Evolutionary conservation across 2,329 filamentous ascomycete genomes (phyloP).

Genomic region (Talaromyces atroroseus): DNA sequence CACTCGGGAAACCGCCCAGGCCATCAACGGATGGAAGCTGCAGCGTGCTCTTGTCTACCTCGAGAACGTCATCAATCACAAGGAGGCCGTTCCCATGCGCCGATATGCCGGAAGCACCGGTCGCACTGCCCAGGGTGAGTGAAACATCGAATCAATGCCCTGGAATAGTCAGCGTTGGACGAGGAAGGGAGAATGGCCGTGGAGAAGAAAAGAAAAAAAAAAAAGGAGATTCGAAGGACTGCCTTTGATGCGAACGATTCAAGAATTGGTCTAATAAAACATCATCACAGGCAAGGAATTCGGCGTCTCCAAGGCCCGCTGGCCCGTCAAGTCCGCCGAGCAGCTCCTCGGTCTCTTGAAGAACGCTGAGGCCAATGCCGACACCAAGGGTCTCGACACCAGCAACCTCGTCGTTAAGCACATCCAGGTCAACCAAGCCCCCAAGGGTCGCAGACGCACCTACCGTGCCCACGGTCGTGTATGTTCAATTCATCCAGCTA

Average conservation of each 20-base stretch:
- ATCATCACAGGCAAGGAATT: slow-evolving; percentile 80
- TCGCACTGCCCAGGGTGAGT: slow-evolving; percentile 95
- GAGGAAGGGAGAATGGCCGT: neutral
- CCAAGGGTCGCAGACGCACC: slow-evolving; percentile 97
- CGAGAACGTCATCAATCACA: slow-evolving; percentile 95
- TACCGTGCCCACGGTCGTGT: slow-evolving; percentile 99
- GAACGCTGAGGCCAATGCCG: slow-evolving; percentile 95
- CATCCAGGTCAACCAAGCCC: slow-evolving; percentile 99
- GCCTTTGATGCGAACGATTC: too few relatives aligned
- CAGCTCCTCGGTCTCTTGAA: slow-evolving; percentile 95
- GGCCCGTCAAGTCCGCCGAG: slow-evolving; percentile 98
- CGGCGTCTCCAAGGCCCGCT: slow-evolving; percentile 95
- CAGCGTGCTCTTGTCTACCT: slow-evolving; percentile 93
- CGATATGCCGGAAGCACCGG: slow-evolving; percentile 94
- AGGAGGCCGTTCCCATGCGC: slow-evolving; percentile 97
- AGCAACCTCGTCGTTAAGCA: slow-evolving; percentile 98
- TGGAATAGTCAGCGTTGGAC: too few relatives aligned
- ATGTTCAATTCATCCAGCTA: slow-evolving; percentile 47
- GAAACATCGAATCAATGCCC: too few relatives aligned
- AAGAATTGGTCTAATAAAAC: neutral
- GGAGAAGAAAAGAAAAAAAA: neutral
- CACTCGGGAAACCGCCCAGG: slow-evolving; percentile 98
- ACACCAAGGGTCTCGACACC: slow-evolving; percentile 95
- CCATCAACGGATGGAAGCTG: slow-evolving; percentile 99
- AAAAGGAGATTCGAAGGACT: neutral